Evolutionary conservation across 179 eudicot species (phyloP).

Genomic region (Heliamphora pulchella): DNA sequence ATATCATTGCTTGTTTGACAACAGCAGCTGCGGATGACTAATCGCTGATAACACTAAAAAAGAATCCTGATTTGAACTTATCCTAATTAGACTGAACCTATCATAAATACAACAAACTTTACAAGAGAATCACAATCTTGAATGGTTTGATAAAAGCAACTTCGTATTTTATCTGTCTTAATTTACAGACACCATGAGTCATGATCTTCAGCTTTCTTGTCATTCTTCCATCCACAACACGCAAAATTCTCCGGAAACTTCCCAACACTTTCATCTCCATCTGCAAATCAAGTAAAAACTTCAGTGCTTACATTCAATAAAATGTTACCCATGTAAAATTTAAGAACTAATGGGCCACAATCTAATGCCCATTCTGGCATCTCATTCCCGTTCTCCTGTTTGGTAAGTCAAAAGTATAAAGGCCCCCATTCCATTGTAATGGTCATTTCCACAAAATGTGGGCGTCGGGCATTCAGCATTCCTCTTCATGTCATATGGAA

Average conservation of each 20-base stretch:
- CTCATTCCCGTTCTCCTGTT: too few relatives aligned
- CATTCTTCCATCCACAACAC: constrained; percentile 2
- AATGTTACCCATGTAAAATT: too few relatives aligned
- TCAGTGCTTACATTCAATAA: not conserved
- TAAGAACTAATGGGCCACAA: too few relatives aligned
- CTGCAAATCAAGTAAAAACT: constrained; percentile 7
- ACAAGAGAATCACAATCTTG: constrained; percentile 5
- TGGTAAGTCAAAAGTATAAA: too few relatives aligned
- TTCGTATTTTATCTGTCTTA: too few relatives aligned
- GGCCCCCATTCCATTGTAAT: too few relatives aligned
- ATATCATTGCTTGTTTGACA: not conserved
- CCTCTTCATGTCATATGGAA: too few relatives aligned
- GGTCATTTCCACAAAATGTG: too few relatives aligned
- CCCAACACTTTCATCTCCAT: not conserved
- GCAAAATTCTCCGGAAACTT: not conserved
- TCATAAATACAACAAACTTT: constrained; percentile 4
- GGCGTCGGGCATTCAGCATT: too few relatives aligned
- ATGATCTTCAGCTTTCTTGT: not conserved
- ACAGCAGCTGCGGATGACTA: constrained; percentile 7
- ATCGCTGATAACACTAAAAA: not conserved
- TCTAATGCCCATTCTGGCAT: too few relatives aligned
- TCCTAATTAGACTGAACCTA: constrained; percentile 7
- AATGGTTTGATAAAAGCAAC: too few relatives aligned
- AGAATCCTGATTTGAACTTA: not conserved
- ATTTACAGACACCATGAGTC: too few relatives aligned